phyloP scores from a whole-genome alignment of 2,329 filamentous ascomycete genomes.

The Ceratocystis smalleyi region DNA sequence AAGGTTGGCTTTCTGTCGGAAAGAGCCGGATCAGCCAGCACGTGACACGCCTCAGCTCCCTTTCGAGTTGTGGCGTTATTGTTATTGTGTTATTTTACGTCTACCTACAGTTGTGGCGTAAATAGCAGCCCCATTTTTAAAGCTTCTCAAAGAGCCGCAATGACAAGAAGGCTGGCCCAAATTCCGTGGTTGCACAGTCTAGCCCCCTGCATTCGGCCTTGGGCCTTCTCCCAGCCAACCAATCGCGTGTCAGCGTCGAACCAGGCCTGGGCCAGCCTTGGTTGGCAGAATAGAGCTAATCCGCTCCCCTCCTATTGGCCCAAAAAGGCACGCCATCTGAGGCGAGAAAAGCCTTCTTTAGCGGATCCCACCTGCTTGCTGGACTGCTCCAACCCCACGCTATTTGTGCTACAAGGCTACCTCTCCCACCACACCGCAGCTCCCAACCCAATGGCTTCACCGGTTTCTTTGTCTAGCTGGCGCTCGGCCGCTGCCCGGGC shows the following conservation, averaged over 20 bases:
- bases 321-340: neutral
- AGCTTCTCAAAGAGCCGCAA: constrained; percentile 10
- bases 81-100: too few species aligned
- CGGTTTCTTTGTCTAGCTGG: neutral
- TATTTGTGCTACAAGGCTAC: neutral
- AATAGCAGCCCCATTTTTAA: neutral
- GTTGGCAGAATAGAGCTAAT: neutral
- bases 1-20: constrained; percentile 3
- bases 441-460: neutral
- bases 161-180: constrained; percentile 8
- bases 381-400: neutral
- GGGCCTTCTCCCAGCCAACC: neutral
- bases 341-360: neutral
- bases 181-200: constrained; percentile 10
- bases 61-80: too few species aligned
- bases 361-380: neutral
- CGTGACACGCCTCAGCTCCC: neutral
- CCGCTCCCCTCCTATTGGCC: neutral
- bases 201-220: neutral
- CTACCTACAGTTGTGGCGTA: constrained; percentile 12
- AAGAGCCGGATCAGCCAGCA: constrained; percentile 11
- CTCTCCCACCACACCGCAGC: neutral
- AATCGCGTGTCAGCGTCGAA: neutral
- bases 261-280: neutral
- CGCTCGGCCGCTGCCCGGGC: neutral